phyloP scores from a whole-genome alignment of 768 basidiomycete species.

The Russula emetica region DNA sequence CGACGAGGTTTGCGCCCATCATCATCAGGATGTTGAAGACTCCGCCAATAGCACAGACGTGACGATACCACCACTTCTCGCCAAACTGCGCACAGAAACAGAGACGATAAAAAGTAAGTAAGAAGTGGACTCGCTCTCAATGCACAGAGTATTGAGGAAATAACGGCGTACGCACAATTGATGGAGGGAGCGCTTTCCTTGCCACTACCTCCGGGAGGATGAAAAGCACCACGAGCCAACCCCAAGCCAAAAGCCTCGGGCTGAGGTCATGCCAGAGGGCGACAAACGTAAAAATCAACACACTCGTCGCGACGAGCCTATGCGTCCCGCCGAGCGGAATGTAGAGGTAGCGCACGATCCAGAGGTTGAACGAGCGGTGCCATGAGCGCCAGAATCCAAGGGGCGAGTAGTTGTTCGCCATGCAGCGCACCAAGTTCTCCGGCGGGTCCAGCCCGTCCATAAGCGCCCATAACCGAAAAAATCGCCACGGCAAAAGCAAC shows the following conservation, averaged over 20 bases:
- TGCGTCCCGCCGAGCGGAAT: slow-evolving; percentile 80
- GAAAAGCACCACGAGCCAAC: slow-evolving; percentile 91
- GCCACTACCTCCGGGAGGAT: slow-evolving; percentile 80
- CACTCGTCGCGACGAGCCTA: slow-evolving; percentile 54
- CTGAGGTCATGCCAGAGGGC: slow-evolving; percentile 97
- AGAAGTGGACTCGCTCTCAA: background rate
- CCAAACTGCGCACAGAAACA: slow-evolving; percentile 52
- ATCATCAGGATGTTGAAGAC: slow-evolving; percentile 82
- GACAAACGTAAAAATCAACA: slow-evolving; percentile 90
- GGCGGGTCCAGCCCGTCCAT: slow-evolving; percentile 87
- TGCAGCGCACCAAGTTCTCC: slow-evolving; percentile 98
- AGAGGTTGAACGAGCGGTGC: slow-evolving; percentile 96
- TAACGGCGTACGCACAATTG: slow-evolving; percentile 49
- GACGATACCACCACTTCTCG: slow-evolving; percentile 72
- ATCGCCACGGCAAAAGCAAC: slow-evolving; percentile 93
- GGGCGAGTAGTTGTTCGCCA: slow-evolving; percentile 94
- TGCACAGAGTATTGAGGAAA: background rate
- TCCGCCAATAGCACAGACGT: slow-evolving; percentile 76
- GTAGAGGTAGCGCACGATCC: slow-evolving; percentile 91
- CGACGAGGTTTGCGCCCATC: slow-evolving; percentile 90
- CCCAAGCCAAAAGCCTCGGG: slow-evolving; percentile 86
- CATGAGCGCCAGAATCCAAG: slow-evolving; percentile 94
- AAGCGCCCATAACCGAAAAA: slow-evolving; percentile 93
- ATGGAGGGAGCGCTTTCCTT: slow-evolving; percentile 52
- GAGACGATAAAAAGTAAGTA: background rate